Evolutionary conservation across 1,284 basidiomycete genomes (phyloP).

Genomic region (Puccinia brachypodii): DNA sequence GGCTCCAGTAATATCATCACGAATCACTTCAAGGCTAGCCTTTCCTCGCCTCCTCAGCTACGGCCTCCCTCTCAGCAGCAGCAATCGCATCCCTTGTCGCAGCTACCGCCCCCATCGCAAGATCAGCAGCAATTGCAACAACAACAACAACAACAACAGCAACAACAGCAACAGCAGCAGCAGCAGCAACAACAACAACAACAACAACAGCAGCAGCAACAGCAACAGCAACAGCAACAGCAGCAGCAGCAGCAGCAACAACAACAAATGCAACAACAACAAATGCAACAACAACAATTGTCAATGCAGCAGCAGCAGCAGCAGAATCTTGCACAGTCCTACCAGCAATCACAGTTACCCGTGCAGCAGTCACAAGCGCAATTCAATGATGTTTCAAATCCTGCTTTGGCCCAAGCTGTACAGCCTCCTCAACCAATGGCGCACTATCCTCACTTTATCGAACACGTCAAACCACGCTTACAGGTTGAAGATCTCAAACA

Average conservation of each 20-base stretch:
- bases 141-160: slow-evolving; percentile 4
- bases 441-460: slow-evolving; percentile 39
- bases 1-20: neutral
- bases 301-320: slow-evolving; percentile 10
- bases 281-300: neutral
- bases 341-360: neutral
- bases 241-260: slow-evolving; percentile 28
- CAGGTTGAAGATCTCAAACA: slow-evolving; percentile 55
- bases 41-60: slow-evolving; percentile 13
- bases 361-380: slow-evolving; percentile 8
- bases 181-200: neutral
- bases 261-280: neutral
- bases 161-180: neutral
- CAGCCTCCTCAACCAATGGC: slow-evolving; percentile 24
- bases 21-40: slow-evolving; percentile 1
- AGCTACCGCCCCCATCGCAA: slow-evolving; percentile 2
- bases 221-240: slow-evolving; percentile 6
- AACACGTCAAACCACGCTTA: slow-evolving; percentile 53
- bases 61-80: slow-evolving; percentile 24
- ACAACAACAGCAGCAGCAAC: neutral
- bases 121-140: slow-evolving; percentile 1
- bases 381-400: slow-evolving; percentile 14
- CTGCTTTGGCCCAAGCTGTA: slow-evolving; percentile 9
- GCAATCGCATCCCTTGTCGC: neutral
- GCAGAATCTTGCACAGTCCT: neutral